A percentile compares a stretch with the other conserved stretches of the same genome.
Evolutionary conservation across 108 stramenopile species (phyloP).

Genomic region (Chaetoceros tenuissimus): DNA sequence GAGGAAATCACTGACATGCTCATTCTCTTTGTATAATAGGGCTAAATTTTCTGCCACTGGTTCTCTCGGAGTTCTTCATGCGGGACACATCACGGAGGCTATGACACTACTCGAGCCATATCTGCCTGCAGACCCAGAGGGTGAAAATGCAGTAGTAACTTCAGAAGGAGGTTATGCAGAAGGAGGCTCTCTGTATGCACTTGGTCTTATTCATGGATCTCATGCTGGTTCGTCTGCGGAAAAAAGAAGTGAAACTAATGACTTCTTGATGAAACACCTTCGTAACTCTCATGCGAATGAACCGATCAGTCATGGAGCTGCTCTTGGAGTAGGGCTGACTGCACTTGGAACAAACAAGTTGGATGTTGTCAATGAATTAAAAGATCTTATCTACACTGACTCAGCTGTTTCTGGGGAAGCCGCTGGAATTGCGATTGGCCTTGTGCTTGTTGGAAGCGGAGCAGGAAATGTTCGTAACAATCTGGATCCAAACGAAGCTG

Average conservation of each 20-base stretch:
- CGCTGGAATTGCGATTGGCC: conserved; percentile 96
- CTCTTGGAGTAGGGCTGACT: conserved; percentile 96
- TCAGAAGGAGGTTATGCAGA: conserved; percentile 84
- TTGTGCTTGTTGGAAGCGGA: conserved; percentile 91
- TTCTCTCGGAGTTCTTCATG: conserved; percentile 94
- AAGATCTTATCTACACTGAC: conserved; percentile 91
- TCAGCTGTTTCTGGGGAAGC: conserved; percentile 98
- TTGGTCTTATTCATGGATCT: conserved; percentile 95
- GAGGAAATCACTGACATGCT: neutral
- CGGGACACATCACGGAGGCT: conserved; percentile 92
- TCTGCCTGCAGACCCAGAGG: conserved; percentile 77
- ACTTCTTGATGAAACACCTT: conserved; percentile 66
- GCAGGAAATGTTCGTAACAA: conserved; percentile 58
- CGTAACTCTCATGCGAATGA: conserved; percentile 87
- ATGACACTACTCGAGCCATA: conserved; percentile 96
- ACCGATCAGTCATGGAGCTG: conserved; percentile 96
- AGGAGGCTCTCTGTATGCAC: conserved; percentile 92
- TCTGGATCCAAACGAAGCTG: conserved; percentile 38
- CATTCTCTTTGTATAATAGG: conserved; percentile 28
- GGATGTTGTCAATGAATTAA: conserved; percentile 84
- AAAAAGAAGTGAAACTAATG: conserved; percentile 74
- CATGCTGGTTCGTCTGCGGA: conserved; percentile 73
- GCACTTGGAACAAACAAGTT: conserved; percentile 87
- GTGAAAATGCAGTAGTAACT: conserved; percentile 46
- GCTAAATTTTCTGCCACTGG: conserved; percentile 98